Conservation (phyloP, 2,329 filamentous ascomycete species). For the Arthrobotrys sphaeroides region DNA sequence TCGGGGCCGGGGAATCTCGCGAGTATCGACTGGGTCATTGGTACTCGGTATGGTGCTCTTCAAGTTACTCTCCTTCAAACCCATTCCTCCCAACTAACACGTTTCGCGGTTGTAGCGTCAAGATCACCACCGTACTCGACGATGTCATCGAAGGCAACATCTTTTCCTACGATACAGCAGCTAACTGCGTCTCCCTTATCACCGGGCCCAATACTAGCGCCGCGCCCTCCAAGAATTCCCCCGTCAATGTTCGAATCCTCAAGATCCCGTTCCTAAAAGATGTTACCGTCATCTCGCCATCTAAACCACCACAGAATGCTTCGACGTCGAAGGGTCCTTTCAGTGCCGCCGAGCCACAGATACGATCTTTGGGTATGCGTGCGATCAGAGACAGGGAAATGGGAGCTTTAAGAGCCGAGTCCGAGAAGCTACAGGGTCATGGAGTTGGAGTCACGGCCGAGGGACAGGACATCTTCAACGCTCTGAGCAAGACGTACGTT, state of each 20-base stretch:
- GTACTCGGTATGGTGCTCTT: constrained; percentile 54
- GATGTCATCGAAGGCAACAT: constrained; percentile 57
- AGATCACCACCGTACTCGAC: constrained; percentile 57
- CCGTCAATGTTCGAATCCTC: constrained; percentile 56
- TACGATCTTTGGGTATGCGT: constrained; percentile 54
- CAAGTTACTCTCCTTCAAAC: neutral
- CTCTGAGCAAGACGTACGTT: constrained; percentile 56
- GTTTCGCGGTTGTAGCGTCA: constrained; percentile 49
- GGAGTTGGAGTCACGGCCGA: constrained; percentile 57
- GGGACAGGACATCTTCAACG: constrained; percentile 58
- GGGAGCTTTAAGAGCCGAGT: constrained; percentile 42
- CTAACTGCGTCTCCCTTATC: constrained; percentile 56
- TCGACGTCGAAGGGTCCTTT: constrained; percentile 52
- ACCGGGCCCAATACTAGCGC: constrained; percentile 42
- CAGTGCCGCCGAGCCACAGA: constrained; percentile 56
- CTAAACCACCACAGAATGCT: constrained; percentile 38
- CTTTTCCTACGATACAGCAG: constrained; percentile 58
- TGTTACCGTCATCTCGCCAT: constrained; percentile 53
- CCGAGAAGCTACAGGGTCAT: constrained; percentile 53
- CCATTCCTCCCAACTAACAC: neutral
- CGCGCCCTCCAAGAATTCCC: constrained; percentile 27
- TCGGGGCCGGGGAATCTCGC: constrained; percentile 52
- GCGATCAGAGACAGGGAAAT: constrained; percentile 51
- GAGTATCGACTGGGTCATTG: constrained; percentile 57
- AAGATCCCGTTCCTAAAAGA: constrained; percentile 58